These are phyloP conservation scores for Zanthoxylum bungeanum DNA, from an alignment of 345 rosid species.

Conservation along the genomic window DNA sequence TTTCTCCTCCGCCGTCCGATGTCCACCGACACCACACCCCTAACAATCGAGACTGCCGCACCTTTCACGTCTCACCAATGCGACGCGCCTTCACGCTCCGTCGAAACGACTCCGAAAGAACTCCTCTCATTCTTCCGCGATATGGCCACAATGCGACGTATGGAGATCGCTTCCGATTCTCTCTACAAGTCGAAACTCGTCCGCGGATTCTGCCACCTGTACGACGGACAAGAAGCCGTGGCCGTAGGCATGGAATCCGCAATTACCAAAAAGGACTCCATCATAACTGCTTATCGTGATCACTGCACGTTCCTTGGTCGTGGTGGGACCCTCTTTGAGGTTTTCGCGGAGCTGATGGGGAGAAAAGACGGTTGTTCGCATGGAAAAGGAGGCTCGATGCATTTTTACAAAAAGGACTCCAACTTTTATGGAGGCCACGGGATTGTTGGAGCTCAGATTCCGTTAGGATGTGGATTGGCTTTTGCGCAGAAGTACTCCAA, in stretches of 20 bases:
- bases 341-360: slow-evolving; percentile 93
- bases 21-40: slow-evolving; percentile 68
- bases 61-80: slow-evolving; percentile 82
- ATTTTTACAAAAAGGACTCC: slow-evolving; percentile 82
- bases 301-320: slow-evolving; percentile 85
- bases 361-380: slow-evolving; percentile 77
- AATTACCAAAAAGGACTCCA: slow-evolving; percentile 75
- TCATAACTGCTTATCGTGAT: slow-evolving; percentile 91
- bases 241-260: slow-evolving; percentile 97
- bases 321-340: slow-evolving; percentile 70
- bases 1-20: slow-evolving; percentile 48
- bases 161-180: slow-evolving; percentile 98
- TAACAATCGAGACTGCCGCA: slow-evolving; percentile 80
- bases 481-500: slow-evolving; percentile 91
- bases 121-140: slow-evolving; percentile 69
- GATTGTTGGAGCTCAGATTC: slow-evolving; percentile 96
- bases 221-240: slow-evolving; percentile 97
- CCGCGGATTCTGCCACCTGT: slow-evolving; percentile 97
- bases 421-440: slow-evolving; percentile 94
- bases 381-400: slow-evolving; percentile 99
- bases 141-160: slow-evolving; percentile 91
- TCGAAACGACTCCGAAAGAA: slow-evolving; percentile 63
- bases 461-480: slow-evolving; percentile 90
- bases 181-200: slow-evolving; percentile 98
- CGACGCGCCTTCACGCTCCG: slow-evolving; percentile 82